Evolutionary conservation across 371 early-diverging fungal species (phyloP).

Genomic region (Capillidium rhysosporum): DNA sequence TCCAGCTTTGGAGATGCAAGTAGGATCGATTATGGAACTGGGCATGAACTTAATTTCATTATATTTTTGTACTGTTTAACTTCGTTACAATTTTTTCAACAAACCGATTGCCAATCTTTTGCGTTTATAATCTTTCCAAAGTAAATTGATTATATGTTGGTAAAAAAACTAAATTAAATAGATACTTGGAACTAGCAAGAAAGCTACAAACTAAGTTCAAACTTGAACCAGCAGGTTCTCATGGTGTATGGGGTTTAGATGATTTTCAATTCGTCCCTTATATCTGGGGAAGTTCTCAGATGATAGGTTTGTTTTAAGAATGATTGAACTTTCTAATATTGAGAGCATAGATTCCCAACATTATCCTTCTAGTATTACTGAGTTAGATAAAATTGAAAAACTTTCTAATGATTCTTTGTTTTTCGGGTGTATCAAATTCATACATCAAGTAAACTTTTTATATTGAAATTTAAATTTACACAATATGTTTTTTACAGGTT

Average conservation of each 20-base stretch:
- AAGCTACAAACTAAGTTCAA: slow-evolving; percentile 71
- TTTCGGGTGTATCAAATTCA: slow-evolving; percentile 65
- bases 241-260: slow-evolving; percentile 98
- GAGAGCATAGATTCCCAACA: slow-evolving; percentile 23
- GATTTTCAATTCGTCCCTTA: slow-evolving; percentile 97
- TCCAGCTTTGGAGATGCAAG: slow-evolving; percentile 81
- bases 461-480: not conserved
- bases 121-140: slow-evolving; percentile 50
- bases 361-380: slow-evolving; percentile 50
- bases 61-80: slow-evolving; percentile 67
- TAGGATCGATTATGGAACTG: slow-evolving; percentile 99
- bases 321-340: slow-evolving; percentile 10
- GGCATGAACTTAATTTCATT: slow-evolving; percentile 95
- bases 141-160: slow-evolving; percentile 8
- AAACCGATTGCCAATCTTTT: slow-evolving; percentile 41
- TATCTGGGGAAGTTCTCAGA: slow-evolving; percentile 81
- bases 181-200: slow-evolving; percentile 71
- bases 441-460: slow-evolving; percentile 28
- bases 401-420: slow-evolving; percentile 68
- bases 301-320: slow-evolving; percentile 22
- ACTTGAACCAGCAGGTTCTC: slow-evolving; percentile 96
- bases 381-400: slow-evolving; percentile 38
- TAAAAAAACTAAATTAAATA: slow-evolving; percentile 9
- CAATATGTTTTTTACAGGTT: slow-evolving; percentile 15
- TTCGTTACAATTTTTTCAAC: slow-evolving; percentile 32